Conservation (phyloP, 257 asterid genomes). For the Nicotiana benthamiana region DNA sequence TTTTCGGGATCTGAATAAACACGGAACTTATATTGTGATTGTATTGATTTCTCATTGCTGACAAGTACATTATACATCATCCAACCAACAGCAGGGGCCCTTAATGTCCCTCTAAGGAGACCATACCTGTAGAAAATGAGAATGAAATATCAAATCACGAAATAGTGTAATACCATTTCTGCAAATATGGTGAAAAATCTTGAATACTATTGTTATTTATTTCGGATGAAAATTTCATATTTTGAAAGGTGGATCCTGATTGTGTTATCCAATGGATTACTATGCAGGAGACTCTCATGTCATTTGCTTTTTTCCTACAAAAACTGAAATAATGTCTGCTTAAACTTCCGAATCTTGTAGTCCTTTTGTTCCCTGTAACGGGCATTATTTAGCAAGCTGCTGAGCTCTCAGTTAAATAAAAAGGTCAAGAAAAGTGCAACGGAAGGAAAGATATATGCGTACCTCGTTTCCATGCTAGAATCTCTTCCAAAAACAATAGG, state of each 20-base stretch:
- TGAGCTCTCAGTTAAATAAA: neutral
- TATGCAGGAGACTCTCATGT: neutral
- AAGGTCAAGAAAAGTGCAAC: neutral
- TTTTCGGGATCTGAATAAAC: slow-evolving; percentile 86
- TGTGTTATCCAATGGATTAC: neutral
- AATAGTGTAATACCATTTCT: neutral
- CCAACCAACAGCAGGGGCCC: slow-evolving; percentile 98
- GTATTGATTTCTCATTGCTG: slow-evolving; percentile 86
- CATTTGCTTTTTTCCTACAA: neutral
- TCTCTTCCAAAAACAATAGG: slow-evolving; percentile 89
- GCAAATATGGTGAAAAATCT: neutral
- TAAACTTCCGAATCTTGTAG: neutral
- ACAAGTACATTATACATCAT: slow-evolving; percentile 95
- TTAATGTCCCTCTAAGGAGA: slow-evolving; percentile 75
- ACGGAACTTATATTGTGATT: slow-evolving; percentile 90
- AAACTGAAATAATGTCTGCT: neutral
- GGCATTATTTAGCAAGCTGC: neutral
- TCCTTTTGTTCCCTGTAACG: neutral
- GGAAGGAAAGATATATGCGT: slow-evolving; percentile 1
- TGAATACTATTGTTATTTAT: neutral
- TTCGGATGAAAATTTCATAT: neutral
- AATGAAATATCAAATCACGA: neutral
- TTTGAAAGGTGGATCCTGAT: neutral
- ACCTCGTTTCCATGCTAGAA: slow-evolving; percentile 87
- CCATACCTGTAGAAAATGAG: slow-evolving; percentile 48